Conservation (phyloP, 2,329 filamentous ascomycete species). For the Trichoderma cornu-damae region DNA sequence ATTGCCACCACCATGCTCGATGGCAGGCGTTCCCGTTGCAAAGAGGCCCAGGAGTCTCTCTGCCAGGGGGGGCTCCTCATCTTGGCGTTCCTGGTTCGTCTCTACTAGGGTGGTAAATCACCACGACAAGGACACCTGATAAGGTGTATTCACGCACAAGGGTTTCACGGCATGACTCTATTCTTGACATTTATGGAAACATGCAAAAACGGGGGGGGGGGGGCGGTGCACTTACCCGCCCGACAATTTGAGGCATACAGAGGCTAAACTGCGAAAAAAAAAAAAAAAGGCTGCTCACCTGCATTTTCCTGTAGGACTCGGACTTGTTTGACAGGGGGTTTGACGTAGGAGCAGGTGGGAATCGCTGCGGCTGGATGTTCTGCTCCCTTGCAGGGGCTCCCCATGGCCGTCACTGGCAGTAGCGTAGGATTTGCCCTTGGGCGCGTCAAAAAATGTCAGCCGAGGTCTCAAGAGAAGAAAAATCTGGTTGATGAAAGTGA, state of each 20-base stretch:
- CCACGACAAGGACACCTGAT: background rate
- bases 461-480: background rate
- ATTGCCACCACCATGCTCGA: conserved; percentile 32
- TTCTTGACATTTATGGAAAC: background rate
- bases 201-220: background rate
- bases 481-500: background rate
- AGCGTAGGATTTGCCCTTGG: background rate
- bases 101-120: background rate
- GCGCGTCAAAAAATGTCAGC: background rate
- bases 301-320: background rate
- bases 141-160: background rate
- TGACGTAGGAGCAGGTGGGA: conserved; percentile 1
- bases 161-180: background rate
- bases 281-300: conserved; percentile 11
- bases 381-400: conserved; percentile 13
- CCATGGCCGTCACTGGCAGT: conserved; percentile 2
- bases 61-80: background rate
- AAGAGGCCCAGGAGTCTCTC: conserved; percentile 25
- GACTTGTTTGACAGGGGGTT: conserved; percentile 6
- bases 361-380: conserved; percentile 16
- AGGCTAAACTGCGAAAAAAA: background rate
- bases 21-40: conserved; percentile 29
- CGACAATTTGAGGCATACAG: background rate
- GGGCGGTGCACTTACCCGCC: background rate
- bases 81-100: background rate